Evolutionary conservation across 129 eudicot genomes (phyloP), one percentile per base, ranked within the genome.

Genomic region (Centaurea solstitialis): DNA sequence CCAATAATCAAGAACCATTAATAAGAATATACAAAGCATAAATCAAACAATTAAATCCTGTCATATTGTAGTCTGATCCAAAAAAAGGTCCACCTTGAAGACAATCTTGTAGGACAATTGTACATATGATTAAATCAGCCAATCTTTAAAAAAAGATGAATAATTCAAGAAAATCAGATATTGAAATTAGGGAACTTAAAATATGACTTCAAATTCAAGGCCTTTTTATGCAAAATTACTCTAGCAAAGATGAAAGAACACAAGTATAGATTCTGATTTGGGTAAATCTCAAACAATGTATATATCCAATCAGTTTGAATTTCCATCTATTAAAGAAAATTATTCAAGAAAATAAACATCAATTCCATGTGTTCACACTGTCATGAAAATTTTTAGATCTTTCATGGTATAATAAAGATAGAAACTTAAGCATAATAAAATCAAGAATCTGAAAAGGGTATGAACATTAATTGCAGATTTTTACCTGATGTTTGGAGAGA

Each of bases 401-500:
- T 62, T 18, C 53, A 71, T 70, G 35, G 45, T 20, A 76, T 9
- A 53, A 20, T 30, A 10, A 78, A 68, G 61, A 53, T 15, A 18
- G 13, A 41, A 81, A 47, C 85, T 62, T 43, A 71, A 77, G 78
- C 69, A 71, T 33, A 71, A 83, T 61, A 76, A 59, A 3, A 70
- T 28, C 65, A 76, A 82, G 78, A 77, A 83, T 77, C 75, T 83
- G 30, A 71, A 71, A 76, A 77, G 72, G 74, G 65, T 70, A 76
- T 39, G 59, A 72, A 85, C 79, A 70, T 85, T 81, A 75, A 68
- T 78, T 68, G n/a, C 65, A 76, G 41, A 72, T 67, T 75, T 75
- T 85, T 84, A 90, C 92, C 90, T 86, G 84, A 76, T 71, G 71
- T 70, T 38, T 66, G 74, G 11, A 38, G 76, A 73, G 15, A 53